phyloP scores from a whole-genome alignment of 2,329 filamentous ascomycete genomes.

The Cercospora janseana region DNA sequence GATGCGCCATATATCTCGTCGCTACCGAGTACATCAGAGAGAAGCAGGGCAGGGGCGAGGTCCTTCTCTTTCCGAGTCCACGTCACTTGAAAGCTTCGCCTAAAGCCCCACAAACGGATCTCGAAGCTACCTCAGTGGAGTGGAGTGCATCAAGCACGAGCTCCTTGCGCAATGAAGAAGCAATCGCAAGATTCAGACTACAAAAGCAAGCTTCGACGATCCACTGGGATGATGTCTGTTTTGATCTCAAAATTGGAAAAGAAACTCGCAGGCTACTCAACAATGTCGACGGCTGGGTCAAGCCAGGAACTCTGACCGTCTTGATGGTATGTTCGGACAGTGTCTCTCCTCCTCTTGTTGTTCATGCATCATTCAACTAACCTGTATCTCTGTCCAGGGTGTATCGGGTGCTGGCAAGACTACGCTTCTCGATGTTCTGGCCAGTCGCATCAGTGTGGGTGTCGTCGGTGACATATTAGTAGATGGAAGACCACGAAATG shows the following conservation, averaged over 20 bases:
- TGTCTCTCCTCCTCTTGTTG: no score
- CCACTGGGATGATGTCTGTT: conserved; percentile 56
- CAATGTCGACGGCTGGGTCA: conserved; percentile 55
- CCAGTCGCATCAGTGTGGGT: conserved; percentile 58
- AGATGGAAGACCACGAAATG: conserved; percentile 56
- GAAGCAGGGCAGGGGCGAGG: conserved; percentile 63
- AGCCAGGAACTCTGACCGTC: conserved; percentile 42
- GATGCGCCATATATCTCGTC: conserved; percentile 63
- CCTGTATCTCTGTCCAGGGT: no score
- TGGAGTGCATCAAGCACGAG: conserved; percentile 32
- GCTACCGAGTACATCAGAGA: conserved; percentile 64
- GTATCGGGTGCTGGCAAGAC: conserved; percentile 56
- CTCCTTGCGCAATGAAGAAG: conserved; percentile 26
- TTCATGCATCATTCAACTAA: no score
- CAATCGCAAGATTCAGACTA: conserved; percentile 38
- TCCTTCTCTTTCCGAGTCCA: conserved; percentile 60
- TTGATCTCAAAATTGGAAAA: conserved; percentile 54
- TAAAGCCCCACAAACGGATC: no score
- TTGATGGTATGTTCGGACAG: no score
- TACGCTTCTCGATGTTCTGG: conserved; percentile 56
- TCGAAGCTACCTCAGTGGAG: conserved; percentile 39
- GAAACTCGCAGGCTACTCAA: conserved; percentile 53
- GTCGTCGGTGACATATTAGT: conserved; percentile 67
- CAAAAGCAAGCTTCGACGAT: conserved; percentile 45
- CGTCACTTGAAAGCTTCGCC: conserved; percentile 38